A percentile compares a stretch with the other conserved stretches of the same genome.
Conservation (phyloP, 305 asterid species). For the Euphrasia arctica region DNA sequence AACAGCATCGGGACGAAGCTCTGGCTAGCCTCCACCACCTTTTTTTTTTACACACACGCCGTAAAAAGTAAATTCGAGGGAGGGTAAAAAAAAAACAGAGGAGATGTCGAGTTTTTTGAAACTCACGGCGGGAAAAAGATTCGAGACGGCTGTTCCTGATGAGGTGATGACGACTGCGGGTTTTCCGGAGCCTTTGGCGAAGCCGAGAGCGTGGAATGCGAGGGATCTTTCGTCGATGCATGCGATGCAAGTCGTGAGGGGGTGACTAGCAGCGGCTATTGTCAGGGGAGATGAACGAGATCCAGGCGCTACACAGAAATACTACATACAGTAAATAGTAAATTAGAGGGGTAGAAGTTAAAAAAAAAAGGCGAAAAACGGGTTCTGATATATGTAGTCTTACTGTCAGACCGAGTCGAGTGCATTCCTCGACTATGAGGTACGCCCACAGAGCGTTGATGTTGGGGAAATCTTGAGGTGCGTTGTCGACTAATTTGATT, state of each 20-base stretch:
- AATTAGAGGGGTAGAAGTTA: too few relatives aligned
- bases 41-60: constrained; percentile 10
- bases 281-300: constrained; percentile 96
- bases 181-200: constrained; percentile 81
- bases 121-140: constrained; percentile 98
- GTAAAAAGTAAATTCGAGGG: too few relatives aligned
- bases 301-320: constrained; percentile 98
- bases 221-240: constrained; percentile 96
- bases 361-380: neutral
- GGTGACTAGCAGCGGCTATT: constrained; percentile 93
- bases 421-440: constrained; percentile 92
- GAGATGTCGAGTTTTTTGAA: constrained; percentile 18
- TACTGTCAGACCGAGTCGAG: constrained; percentile 93
- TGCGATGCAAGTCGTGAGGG: constrained; percentile 74
- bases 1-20: constrained; percentile 81
- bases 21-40: constrained; percentile 99
- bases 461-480: constrained; percentile 56
- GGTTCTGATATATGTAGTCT: constrained; percentile 36
- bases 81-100: neutral
- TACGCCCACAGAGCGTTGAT: constrained; percentile 93
- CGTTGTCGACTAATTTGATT: constrained; percentile 31
- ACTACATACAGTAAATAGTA: constrained; percentile 56
- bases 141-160: constrained; percentile 98
- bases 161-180: constrained; percentile 93
- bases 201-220: constrained; percentile 97